Evolutionary conservation across 805 yeast genomes (phyloP).

Genomic region (Metschnikowia corniflorae): DNA sequence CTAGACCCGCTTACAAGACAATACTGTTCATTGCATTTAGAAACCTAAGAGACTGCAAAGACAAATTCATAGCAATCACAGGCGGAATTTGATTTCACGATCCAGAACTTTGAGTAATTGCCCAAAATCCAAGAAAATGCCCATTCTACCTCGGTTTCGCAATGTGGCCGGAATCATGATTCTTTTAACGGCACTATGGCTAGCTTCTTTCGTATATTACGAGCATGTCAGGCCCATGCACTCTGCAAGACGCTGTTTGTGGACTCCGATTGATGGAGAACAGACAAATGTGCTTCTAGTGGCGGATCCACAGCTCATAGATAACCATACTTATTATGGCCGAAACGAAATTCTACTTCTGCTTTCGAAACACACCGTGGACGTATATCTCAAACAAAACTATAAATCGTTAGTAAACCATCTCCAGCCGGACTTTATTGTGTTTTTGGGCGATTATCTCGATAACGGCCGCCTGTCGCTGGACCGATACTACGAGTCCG

Average conservation of each 20-base stretch:
- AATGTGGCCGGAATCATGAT: conserved; percentile 27
- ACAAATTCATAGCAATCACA: no score
- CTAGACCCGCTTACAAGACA: no score
- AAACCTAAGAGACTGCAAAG: no score
- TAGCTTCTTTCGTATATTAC: conserved; percentile 28
- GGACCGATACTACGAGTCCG: conserved; percentile 28
- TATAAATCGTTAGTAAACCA: conserved; percentile 30
- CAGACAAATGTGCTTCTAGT: conserved; percentile 32
- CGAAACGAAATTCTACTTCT: conserved; percentile 28
- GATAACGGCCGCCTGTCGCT: conserved; percentile 39
- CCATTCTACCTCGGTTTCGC: conserved; percentile 19
- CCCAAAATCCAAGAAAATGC: neutral
- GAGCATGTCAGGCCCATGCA: conserved; percentile 31
- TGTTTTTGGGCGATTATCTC: conserved; percentile 41
- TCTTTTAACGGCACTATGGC: conserved; percentile 25
- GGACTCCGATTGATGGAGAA: conserved; percentile 23
- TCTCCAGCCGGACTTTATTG: conserved; percentile 34
- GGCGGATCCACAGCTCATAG: conserved; percentile 45
- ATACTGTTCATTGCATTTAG: no score
- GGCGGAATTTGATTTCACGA: no score
- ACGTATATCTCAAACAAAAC: conserved; percentile 35
- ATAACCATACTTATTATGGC: conserved; percentile 43
- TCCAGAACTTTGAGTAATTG: no score
- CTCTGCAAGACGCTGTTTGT: conserved; percentile 27
- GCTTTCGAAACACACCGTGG: conserved; percentile 41